Conservation (phyloP, 306 rosid species). For the Citrullus colocynthis region DNA sequence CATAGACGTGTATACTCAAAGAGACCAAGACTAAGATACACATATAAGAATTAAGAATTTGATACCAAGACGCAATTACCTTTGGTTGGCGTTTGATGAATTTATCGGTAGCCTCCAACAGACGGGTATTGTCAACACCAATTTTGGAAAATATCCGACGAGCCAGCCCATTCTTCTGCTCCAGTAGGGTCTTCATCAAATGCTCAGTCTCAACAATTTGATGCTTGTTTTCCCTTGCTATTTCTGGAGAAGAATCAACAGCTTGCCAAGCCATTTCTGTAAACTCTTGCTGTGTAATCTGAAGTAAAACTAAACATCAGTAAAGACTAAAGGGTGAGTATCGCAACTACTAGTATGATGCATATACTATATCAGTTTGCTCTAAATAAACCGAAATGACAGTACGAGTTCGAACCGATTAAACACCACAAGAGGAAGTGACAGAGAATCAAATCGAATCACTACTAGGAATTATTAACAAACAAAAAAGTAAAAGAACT, state of each 20-base stretch:
- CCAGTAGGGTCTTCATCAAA: constrained; percentile 81
- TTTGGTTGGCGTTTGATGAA: constrained; percentile 91
- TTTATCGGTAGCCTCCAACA: constrained; percentile 78
- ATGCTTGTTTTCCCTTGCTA: constrained; percentile 90
- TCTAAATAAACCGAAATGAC: background rate
- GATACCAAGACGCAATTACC: constrained; percentile 24
- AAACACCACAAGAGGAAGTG: background rate
- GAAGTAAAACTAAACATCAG: constrained; percentile 21
- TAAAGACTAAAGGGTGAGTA: background rate
- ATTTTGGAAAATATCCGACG: constrained; percentile 78
- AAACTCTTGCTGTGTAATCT: constrained; percentile 93
- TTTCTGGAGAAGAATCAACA: constrained; percentile 74
- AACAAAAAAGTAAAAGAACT: background rate
- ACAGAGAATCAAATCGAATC: background rate
- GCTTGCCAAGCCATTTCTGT: constrained; percentile 99
- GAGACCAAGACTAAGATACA: background rate
- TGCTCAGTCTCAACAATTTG: constrained; percentile 98
- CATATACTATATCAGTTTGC: background rate
- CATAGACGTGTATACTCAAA: background rate
- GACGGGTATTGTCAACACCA: constrained; percentile 82
- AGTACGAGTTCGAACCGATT: background rate
- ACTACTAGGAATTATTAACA: too few species aligned
- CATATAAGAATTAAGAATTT: background rate
- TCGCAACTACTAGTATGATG: too few species aligned
- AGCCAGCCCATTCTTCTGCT: constrained; percentile 96